phyloP scores from a whole-genome alignment of 306 rosid species.

The Parietaria judaica region DNA sequence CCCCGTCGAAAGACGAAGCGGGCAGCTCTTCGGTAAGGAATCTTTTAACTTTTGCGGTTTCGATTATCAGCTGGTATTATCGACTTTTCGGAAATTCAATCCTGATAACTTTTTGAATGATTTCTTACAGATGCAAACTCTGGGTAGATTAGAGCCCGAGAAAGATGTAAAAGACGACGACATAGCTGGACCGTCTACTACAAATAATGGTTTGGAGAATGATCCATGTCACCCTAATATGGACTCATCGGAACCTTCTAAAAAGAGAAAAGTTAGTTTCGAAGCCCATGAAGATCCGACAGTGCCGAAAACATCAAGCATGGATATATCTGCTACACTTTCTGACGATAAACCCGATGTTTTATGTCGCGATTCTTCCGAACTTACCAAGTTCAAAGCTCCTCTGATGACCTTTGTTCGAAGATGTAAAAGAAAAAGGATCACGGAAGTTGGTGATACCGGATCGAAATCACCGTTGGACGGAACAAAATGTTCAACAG shows the following conservation, averaged over 20 bases:
- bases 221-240: slow-evolving; percentile 9
- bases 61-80: neutral
- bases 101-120: neutral
- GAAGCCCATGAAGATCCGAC: slow-evolving; percentile 15
- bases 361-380: neutral
- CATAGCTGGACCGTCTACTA: slow-evolving; percentile 14
- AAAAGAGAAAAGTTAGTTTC: slow-evolving; percentile 21
- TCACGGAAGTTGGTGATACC: slow-evolving; percentile 20
- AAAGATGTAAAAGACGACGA: slow-evolving; percentile 24
- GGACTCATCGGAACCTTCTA: slow-evolving; percentile 17
- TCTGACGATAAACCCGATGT: slow-evolving; percentile 20
- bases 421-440: slow-evolving; percentile 39
- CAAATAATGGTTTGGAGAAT: slow-evolving; percentile 23
- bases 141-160: slow-evolving; percentile 15
- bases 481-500: slow-evolving; percentile 28
- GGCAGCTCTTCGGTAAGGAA: slow-evolving; percentile 32
- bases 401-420: slow-evolving; percentile 43
- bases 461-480: slow-evolving; percentile 13
- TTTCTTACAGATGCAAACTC: slow-evolving; percentile 9
- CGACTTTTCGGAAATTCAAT: neutral
- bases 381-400: slow-evolving; percentile 11
- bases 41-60: slow-evolving; percentile 4
- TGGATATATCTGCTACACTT: slow-evolving; percentile 23
- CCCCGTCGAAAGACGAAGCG: slow-evolving; percentile 24
- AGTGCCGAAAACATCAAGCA: slow-evolving; percentile 21